These are phyloP conservation scores for Aspergillus cejpii DNA, from an alignment of 2,329 filamentous ascomycete species.

Conservation along the genomic window DNA sequence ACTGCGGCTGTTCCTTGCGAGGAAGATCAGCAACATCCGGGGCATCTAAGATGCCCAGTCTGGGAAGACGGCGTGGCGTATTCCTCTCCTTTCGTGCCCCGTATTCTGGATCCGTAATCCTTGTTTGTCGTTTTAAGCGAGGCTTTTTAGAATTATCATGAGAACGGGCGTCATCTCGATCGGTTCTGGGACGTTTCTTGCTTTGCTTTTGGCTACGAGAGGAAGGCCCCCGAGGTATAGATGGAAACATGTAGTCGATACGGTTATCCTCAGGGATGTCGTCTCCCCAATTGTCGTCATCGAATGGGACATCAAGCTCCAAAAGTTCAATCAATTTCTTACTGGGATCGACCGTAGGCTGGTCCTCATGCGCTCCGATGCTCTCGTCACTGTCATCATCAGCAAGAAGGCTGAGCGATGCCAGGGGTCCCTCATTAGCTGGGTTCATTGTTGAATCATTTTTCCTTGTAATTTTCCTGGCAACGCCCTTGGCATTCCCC, in stretches of 20 bases:
- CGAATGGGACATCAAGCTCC: slow-evolving; percentile 19
- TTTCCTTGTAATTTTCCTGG: slow-evolving; percentile 28
- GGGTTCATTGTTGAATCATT: slow-evolving; percentile 12
- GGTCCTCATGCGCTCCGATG: background rate
- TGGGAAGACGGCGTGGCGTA: slow-evolving; percentile 20
- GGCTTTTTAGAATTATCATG: slow-evolving; percentile 18
- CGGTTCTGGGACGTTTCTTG: slow-evolving; percentile 15
- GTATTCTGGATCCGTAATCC: slow-evolving; percentile 31
- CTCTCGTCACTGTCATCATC: slow-evolving; percentile 26
- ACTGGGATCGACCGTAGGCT: slow-evolving; percentile 3
- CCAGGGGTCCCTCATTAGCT: slow-evolving; percentile 10
- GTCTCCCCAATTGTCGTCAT: slow-evolving; percentile 19
- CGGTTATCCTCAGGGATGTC: slow-evolving; percentile 40
- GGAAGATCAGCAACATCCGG: slow-evolving; percentile 28
- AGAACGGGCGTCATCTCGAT: slow-evolving; percentile 3
- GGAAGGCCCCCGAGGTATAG: slow-evolving; percentile 20
- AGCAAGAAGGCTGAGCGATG: slow-evolving; percentile 19
- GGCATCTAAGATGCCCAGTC: slow-evolving; percentile 49
- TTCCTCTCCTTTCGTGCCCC: slow-evolving; percentile 20
- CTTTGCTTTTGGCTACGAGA: slow-evolving; percentile 13
- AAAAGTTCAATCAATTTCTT: slow-evolving; percentile 14
- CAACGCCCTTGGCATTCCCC: slow-evolving; percentile 31
- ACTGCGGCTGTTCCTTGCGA: slow-evolving; percentile 42
- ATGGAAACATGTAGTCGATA: slow-evolving; percentile 38
- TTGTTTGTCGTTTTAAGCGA: slow-evolving; percentile 30